Percentiles rank a stretch among this genome's conserved stretches.
Evolutionary conservation across 202 grass and related monocot species (phyloP).

Genomic region (Dendrocalamus latiflorus): DNA sequence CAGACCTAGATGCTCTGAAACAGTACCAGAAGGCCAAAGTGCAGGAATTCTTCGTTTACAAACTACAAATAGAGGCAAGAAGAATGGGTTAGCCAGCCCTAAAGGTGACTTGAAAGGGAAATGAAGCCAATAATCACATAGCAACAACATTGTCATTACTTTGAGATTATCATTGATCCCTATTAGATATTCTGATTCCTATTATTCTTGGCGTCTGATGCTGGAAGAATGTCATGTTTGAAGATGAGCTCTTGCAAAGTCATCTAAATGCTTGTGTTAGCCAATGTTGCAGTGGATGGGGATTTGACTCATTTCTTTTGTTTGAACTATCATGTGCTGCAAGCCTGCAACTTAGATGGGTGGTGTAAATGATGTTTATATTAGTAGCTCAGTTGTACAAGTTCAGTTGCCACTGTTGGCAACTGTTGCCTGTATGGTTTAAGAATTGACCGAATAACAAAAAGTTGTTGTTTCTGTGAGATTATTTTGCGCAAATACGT

Average conservation of each 20-base stretch:
- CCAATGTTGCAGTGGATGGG: not conserved
- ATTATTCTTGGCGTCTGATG: conserved; percentile 11
- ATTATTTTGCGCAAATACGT: not conserved
- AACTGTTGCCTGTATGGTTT: conserved; percentile 6
- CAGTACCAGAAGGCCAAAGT: conserved; percentile 6
- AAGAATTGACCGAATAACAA: not conserved
- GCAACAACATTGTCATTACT: conserved; percentile 20
- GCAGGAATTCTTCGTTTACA: conserved; percentile 14
- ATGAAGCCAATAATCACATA: conserved; percentile 15
- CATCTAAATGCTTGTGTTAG: not conserved
- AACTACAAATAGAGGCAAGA: conserved; percentile 17
- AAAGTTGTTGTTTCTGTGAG: not conserved
- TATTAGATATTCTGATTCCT: not conserved
- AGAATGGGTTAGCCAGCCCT: conserved; percentile 7
- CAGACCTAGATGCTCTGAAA: conserved; percentile 39
- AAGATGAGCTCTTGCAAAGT: not conserved
- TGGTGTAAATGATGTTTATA: conserved; percentile 42
- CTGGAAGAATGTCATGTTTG: conserved; percentile 16
- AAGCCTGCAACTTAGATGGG: not conserved
- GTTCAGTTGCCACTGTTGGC: not conserved
- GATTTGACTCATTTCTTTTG: conserved; percentile 9
- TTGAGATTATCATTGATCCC: conserved; percentile 27
- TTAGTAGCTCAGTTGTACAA: conserved; percentile 3
- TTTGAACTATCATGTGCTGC: not conserved
- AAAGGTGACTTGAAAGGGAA: conserved; percentile 28